Evolutionary conservation across 148 eudicot species (phyloP).

Genomic region (Fallopia convolvulus): DNA sequence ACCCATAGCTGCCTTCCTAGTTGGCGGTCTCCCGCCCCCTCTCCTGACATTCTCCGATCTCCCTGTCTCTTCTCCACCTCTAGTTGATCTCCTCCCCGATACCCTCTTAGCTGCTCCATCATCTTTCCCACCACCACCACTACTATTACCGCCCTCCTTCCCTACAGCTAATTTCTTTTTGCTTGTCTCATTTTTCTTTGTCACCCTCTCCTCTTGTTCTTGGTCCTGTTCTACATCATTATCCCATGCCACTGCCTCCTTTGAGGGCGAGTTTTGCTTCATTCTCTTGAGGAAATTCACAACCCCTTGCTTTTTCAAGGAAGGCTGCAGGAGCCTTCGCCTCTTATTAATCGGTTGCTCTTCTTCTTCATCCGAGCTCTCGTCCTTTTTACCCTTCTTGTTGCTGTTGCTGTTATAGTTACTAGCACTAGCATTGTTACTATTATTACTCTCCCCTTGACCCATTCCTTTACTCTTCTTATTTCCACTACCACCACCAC

Average conservation of each 20-base stretch:
- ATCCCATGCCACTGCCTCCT: not conserved
- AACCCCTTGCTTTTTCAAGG: slow-evolving; percentile 29
- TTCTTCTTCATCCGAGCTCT: slow-evolving; percentile 5
- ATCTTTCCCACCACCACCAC: too few species aligned
- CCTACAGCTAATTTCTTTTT: not conserved
- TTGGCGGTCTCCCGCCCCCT: not conserved
- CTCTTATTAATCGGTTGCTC: not conserved
- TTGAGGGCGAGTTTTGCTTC: slow-evolving; percentile 27
- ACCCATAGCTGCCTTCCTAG: not conserved
- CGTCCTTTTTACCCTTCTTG: not conserved
- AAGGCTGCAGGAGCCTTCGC: not conserved
- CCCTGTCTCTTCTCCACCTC: not conserved
- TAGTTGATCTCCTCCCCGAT: slow-evolving; percentile 14
- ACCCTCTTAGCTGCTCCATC: not conserved
- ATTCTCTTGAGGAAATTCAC: slow-evolving; percentile 31
- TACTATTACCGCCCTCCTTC: not conserved
- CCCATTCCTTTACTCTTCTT: too few species aligned
- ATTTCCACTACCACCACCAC: too few species aligned
- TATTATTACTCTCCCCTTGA: too few species aligned
- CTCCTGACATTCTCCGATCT: not conserved
- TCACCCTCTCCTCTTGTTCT: slow-evolving; percentile 16
- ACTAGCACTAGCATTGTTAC: not conserved
- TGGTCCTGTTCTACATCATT: not conserved
- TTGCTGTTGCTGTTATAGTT: not conserved
- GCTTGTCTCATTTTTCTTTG: not conserved